Base-by-base conservation (phyloP, 495 filamentous ascomycete species). In the Neurospora sp. region DNA sequence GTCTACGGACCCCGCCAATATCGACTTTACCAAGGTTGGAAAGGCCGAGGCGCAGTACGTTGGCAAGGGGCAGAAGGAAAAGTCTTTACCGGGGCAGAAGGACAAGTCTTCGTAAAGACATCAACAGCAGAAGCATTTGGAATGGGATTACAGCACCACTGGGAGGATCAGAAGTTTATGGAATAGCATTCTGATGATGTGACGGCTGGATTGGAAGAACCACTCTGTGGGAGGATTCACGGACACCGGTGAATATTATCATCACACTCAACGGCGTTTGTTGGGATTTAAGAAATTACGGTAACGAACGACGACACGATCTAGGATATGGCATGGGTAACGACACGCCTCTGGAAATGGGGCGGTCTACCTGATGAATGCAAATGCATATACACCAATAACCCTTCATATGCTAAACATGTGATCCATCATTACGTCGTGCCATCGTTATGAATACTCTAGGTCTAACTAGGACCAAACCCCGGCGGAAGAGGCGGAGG, bases 21-120 rank as follows among this genome's bases (percentile, higher is more conserved):
- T 79, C 1, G 86, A 86, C 75, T 76, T 86, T 69, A 83, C 83
- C 77, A 72, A 73, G 28, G 83, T 90, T 72, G 90, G 88, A 17
- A 84, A 86, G 69, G 85, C 90, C 75, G 88, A 74, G 8, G 73
- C 42, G 42, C 7, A 45, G 42, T 45, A 45, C 42, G 42, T 45
- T 45, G 42, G 42, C 42, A 45, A 73, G 71, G 74, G 75, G 4
- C 28, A 72, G 36, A 39, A 31, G 40, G 17, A 43, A 17, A 43
- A 43, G 40, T 43, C 40, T 43, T 43, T 37, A 37, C 36, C 36
- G 36, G 37, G 37, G 37, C 37, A 45, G 43, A 45, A 45, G 45
- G 21, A 54, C 21, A 15, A 24, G 10, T 54, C 45, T 54, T 54
- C 21, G 21, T 54, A 28, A 54, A 54, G 45, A 28, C 21, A 6